phyloP scores from a whole-genome alignment of 2,329 filamentous ascomycete genomes.

The Curvularia eragrostidis region DNA sequence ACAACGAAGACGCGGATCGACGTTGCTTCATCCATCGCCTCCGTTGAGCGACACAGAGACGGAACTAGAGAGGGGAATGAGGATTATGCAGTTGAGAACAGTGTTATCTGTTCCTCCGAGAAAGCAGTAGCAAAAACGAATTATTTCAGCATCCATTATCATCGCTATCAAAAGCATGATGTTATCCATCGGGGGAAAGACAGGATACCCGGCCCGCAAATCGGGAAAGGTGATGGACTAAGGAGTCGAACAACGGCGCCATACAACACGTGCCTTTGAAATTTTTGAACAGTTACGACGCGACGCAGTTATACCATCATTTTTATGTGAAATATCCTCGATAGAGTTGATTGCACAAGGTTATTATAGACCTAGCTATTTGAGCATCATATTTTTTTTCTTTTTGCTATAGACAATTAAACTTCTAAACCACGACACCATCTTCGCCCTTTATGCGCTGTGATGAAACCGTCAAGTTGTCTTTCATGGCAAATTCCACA shows the following conservation, averaged over 20 bases:
- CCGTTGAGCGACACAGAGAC: slow-evolving; percentile 5
- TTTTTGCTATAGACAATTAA: background rate
- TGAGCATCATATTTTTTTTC: background rate
- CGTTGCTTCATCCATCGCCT: slow-evolving; percentile 30
- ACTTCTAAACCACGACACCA: background rate
- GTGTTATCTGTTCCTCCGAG: slow-evolving; percentile 10
- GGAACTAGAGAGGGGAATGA: background rate
- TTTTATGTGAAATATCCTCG: background rate
- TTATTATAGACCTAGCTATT: background rate
- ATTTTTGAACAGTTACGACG: background rate
- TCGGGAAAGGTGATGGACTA: background rate
- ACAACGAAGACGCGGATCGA: slow-evolving; percentile 9
- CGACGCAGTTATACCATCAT: background rate
- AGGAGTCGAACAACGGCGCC: no score
- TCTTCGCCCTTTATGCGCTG: background rate
- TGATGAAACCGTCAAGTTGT: background rate
- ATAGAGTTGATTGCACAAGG: background rate
- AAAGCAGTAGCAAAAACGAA: background rate
- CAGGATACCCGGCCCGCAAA: background rate
- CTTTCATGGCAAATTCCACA: background rate
- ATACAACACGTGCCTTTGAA: background rate
- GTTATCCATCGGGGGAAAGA: background rate
- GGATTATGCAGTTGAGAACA: background rate
- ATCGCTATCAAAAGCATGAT: background rate
- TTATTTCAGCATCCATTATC: background rate